phyloP scores from a whole-genome alignment of 2,329 filamentous ascomycete species.

The Fusarium sp. region DNA sequence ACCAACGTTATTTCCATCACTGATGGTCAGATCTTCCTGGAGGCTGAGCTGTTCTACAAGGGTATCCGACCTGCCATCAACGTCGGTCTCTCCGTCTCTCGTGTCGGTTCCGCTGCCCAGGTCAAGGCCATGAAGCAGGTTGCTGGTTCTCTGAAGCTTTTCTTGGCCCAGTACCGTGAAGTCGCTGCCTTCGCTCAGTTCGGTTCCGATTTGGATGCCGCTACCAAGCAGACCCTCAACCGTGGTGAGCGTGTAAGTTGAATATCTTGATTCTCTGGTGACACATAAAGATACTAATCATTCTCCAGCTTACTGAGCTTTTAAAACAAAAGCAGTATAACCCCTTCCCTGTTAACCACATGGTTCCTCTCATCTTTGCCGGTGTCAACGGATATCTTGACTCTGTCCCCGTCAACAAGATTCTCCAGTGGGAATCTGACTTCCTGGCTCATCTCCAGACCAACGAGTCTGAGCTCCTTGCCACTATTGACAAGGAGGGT shows the following conservation, averaged over 20 bases:
- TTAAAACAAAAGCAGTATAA: conserved; percentile 99
- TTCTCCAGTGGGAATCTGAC: conserved; percentile 93
- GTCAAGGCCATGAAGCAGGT: conserved; percentile 99
- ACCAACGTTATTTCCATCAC: conserved; percentile 99
- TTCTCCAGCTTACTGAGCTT: conserved; percentile 83
- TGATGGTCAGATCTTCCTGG: conserved; percentile 99
- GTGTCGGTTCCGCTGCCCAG: conserved; percentile 99
- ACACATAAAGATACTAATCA: conserved; percentile 40
- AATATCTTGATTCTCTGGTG: background rate
- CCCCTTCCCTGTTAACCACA: conserved; percentile 99
- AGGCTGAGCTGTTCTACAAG: conserved; percentile 99
- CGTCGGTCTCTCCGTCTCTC: conserved; percentile 99
- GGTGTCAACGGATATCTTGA: conserved; percentile 99
- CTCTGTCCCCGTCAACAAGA: conserved; percentile 87
- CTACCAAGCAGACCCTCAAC: conserved; percentile 97
- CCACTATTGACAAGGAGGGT: conserved; percentile 95
- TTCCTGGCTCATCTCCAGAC: conserved; percentile 92
- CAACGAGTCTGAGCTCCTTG: conserved; percentile 86
- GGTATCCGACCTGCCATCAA: conserved; percentile 99
- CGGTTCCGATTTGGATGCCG: conserved; percentile 98
- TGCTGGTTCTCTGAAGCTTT: conserved; percentile 98
- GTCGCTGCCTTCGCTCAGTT: conserved; percentile 99
- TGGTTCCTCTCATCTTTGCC: conserved; percentile 99
- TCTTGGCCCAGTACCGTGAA: conserved; percentile 99
- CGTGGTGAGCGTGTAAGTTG: conserved; percentile 94